These are phyloP conservation scores for Rosa hybrid DNA, from an alignment of 331 rosid species.

Conservation along the genomic window DNA sequence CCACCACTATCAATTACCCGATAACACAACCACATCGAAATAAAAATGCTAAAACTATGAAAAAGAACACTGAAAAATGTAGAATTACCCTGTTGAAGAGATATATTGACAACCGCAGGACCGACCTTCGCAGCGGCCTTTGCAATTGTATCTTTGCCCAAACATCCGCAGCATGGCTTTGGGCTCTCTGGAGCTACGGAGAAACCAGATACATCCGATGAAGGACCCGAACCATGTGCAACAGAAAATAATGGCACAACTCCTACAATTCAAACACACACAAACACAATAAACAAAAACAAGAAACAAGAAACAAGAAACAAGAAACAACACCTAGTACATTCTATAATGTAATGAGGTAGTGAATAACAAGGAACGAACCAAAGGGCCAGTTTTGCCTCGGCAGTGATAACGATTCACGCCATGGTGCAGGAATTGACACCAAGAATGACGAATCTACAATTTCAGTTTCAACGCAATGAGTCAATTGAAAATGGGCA, in stretches of 20 bases:
- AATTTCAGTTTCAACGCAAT: conserved; percentile 10
- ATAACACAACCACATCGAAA: not conserved
- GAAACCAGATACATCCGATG: conserved; percentile 38
- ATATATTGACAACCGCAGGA: conserved; percentile 84
- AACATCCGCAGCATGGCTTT: conserved; percentile 47
- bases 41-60: not conserved
- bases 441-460: conserved; percentile 39
- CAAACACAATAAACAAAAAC: not conserved
- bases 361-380: conserved; percentile 21
- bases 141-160: conserved; percentile 79
- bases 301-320: not conserved
- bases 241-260: conserved; percentile 41
- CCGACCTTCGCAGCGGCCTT: conserved; percentile 82
- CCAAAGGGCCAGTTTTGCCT: conserved; percentile 38
- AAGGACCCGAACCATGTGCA: conserved; percentile 39
- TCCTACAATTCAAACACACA: conserved; percentile 42
- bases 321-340: not conserved
- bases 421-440: conserved; percentile 35
- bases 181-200: conserved; percentile 37
- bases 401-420: conserved; percentile 32
- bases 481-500: not conserved
- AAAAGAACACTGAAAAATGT: conserved; percentile 1
- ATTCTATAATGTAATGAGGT: not conserved
- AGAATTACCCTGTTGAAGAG: conserved; percentile 56
- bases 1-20: not conserved